phyloP scores from a whole-genome alignment of 2,329 filamentous ascomycete species.

The Trichoderma semiorbis region DNA sequence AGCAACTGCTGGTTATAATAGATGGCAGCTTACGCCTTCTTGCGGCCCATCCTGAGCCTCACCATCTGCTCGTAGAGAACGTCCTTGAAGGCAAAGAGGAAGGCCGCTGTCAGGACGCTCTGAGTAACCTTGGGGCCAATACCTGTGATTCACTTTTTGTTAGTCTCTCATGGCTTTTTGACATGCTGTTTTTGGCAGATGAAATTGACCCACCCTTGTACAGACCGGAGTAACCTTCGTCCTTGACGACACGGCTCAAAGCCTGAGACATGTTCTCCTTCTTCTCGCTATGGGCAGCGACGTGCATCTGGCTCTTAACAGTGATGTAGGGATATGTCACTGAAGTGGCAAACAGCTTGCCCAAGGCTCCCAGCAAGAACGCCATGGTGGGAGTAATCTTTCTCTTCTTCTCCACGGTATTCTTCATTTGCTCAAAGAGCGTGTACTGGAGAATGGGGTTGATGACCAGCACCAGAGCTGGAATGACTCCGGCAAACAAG shows the following conservation, averaged over 20 bases:
- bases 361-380: conserved; percentile 86
- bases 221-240: conserved; percentile 88
- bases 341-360: conserved; percentile 89
- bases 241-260: conserved; percentile 73
- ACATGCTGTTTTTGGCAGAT: neutral
- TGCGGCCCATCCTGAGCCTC: conserved; percentile 54
- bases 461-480: conserved; percentile 89
- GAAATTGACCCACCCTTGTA: conserved; percentile 68
- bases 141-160: conserved; percentile 47
- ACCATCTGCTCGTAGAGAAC: conserved; percentile 83
- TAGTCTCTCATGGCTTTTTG: conserved; percentile 1
- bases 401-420: conserved; percentile 68
- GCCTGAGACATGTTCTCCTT: conserved; percentile 78
- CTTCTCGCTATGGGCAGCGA: conserved; percentile 71
- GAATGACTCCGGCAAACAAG: conserved; percentile 88
- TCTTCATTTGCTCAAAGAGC: conserved; percentile 97
- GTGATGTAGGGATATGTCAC: conserved; percentile 99
- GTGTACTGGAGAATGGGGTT: conserved; percentile 99
- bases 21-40: conserved; percentile 20
- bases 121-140: conserved; percentile 96
- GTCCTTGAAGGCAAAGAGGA: conserved; percentile 98
- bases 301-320: conserved; percentile 96
- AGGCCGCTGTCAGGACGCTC: conserved; percentile 92
- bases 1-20: neutral
- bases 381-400: conserved; percentile 81